Evolutionary conservation across 345 rosid species (phyloP), one percentile per base, ranked within the genome.

Genomic region (Populus deltoides): DNA sequence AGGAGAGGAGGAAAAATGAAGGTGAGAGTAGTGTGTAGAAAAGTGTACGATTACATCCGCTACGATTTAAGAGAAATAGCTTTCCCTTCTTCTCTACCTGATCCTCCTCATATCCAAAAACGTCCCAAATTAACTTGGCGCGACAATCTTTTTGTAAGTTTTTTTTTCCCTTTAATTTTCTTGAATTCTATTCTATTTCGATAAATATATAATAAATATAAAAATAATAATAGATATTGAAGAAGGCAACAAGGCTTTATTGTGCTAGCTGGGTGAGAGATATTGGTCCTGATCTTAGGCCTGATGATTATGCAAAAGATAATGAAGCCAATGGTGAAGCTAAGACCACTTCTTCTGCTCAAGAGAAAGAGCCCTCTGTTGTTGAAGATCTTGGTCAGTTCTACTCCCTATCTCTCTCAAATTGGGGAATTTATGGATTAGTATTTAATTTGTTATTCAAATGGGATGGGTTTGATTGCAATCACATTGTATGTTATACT

Each of bases 221-320:
- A 10, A 43, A 72, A 82, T 78, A 73, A 24, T 27, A 4, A 39
- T 68, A 93, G 98, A 88, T 96, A 76, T 68, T 96, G 83, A 96
- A 91, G 85, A 92, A 92, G 87, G 99, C 98, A 16, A 88, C 97
- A 13, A 89, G 94, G 91, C 94, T 96, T 53, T 96, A 96, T 85
- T 92, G 84, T 66, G 97, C 93, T 1, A 96, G 99, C 77, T 92
- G 98, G 99, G 92, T 93, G 13, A 78, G 99, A 33, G 97, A 96
- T 73, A 96, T 92, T 82, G 98, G 97, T 87, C 98, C 97, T 80
- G 94, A 96, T 20, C 97, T 93, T 82, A 88, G 94, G 68, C 99
- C 98, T 3, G 85, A 89, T 78, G 92, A 92, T 80, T 91, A 88
- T 78, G 89, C 92, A 89, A 89, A 91, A 78, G 84, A 80, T 6